A percentile compares a stretch with the other conserved stretches of the same genome.
Conservation (phyloP, 2,329 filamentous ascomycete species). For the Fusarium sp. region DNA sequence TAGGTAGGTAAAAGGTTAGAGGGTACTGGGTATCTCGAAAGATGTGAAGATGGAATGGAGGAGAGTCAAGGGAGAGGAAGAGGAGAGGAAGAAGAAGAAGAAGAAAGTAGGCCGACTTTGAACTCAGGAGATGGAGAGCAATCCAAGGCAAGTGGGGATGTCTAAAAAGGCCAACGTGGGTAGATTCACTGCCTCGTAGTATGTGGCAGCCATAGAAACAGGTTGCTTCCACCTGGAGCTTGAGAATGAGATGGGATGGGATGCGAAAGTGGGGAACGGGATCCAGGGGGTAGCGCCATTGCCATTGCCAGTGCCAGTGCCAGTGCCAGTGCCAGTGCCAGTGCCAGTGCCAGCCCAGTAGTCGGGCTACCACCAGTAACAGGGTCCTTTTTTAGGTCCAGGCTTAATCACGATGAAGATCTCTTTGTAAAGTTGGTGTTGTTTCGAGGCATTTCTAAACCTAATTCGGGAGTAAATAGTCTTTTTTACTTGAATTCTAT, state of each 20-base stretch:
- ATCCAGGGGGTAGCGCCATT: slow-evolving; percentile 14
- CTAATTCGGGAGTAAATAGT: slow-evolving; percentile 1
- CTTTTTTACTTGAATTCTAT: not conserved
- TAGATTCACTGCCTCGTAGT: slow-evolving; percentile 14
- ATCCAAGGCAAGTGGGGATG: slow-evolving; percentile 38
- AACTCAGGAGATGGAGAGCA: slow-evolving; percentile 40
- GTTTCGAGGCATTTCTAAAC: slow-evolving; percentile 10
- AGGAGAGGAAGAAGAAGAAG: slow-evolving; percentile 19
- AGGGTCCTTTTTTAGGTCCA: slow-evolving; percentile 19
- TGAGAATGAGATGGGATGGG: slow-evolving; percentile 16
- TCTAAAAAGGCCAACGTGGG: slow-evolving; percentile 47
- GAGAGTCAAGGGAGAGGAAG: slow-evolving; percentile 22
- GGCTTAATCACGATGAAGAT: slow-evolving; percentile 27
- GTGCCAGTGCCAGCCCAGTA: not conserved
- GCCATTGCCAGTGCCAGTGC: not conserved
- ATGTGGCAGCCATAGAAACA: slow-evolving; percentile 34
- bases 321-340: not conserved
- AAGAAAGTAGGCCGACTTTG: slow-evolving; percentile 24
- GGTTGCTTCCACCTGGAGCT: slow-evolving; percentile 8
- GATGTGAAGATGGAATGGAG: slow-evolving; percentile 22
- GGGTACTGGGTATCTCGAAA: slow-evolving; percentile 39
- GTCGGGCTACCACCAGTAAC: not conserved
- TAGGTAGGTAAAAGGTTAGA: slow-evolving; percentile 6
- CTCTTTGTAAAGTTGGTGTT: slow-evolving; percentile 7
- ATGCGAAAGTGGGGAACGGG: slow-evolving; percentile 27